Evolutionary conservation across 208 protist species (phyloP), one percentile per base, ranked within the genome.

Genomic region (Acanthamoeba lugdunensis): DNA sequence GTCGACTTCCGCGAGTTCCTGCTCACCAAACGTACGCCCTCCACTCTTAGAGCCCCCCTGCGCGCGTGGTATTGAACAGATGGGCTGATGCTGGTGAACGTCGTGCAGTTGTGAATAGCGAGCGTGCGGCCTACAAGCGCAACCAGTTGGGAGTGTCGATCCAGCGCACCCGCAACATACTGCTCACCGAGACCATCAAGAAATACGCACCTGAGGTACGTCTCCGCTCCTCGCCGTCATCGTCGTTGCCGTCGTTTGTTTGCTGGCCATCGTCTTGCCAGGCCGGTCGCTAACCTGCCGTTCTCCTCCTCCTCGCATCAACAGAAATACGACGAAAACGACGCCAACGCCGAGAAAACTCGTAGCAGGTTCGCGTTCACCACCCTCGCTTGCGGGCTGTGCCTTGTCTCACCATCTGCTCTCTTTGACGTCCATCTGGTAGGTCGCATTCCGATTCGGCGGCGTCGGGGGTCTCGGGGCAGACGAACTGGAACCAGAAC

Each of bases 41-140:
- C 0, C 18, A 6, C 11, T 4, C 41, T 45, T 18, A n/a, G 30
- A 13, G 30, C 41, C 3, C 69, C 41, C 33, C 48, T 45, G 61
- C 8, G 58, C 2, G 21, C 33, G 2, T 73, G 23, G 21, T 13
- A 9, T 65, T 52, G 16, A 8, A 13, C 75, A n/a, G 0, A 0
- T 16, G 11, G 54, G 18, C 54, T 58, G 54, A 58, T 45, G 41
- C 41, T 58, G 1, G 4, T 58, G 54, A 16, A 50, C n/a, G 13
- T 8, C 13, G 21, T 5, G n/a, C 61, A 91, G 85, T 91, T 45
- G 85, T 91, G 28, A 91, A 91, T 91, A 75, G 85, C 37, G 85
- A 91, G 48, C 54, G 85, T 23, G 85, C 85, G 8, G 85, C 85
- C n/a, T 91, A 91, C 48, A 69, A 75, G 41, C 63, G 61, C 41